A percentile compares a stretch with the other conserved stretches of the same genome.
These are phyloP conservation scores for Torrubiella hemipterigena DNA, from an alignment of 2,329 filamentous ascomycete genomes.

Conservation along the genomic window DNA sequence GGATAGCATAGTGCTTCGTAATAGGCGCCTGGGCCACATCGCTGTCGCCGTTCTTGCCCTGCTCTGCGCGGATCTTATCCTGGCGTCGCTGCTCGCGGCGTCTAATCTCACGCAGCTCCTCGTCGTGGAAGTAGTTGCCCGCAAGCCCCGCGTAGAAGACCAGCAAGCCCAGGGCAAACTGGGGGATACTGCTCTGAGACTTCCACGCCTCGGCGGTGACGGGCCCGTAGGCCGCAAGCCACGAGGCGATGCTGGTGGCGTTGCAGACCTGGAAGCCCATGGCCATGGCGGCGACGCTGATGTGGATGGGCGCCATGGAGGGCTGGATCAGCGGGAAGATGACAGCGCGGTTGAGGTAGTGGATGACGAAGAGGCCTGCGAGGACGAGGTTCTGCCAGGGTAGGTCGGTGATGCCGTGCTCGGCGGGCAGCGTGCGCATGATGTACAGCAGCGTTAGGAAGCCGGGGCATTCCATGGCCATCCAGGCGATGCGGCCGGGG, in stretches of 20 bases:
- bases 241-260: slow-evolving; percentile 64
- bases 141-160: slow-evolving; percentile 68
- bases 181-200: slow-evolving; percentile 23
- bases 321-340: slow-evolving; percentile 74
- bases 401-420: slow-evolving; percentile 44
- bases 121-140: slow-evolving; percentile 81
- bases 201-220: slow-evolving; percentile 42
- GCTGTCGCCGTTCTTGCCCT: slow-evolving; percentile 12
- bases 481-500: slow-evolving; percentile 81
- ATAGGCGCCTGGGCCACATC: slow-evolving; percentile 39
- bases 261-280: slow-evolving; percentile 70
- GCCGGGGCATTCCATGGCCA: slow-evolving; percentile 75
- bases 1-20: slow-evolving; percentile 79
- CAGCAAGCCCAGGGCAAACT: slow-evolving; percentile 52
- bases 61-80: slow-evolving; percentile 22
- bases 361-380: slow-evolving; percentile 60
- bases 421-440: slow-evolving; percentile 53
- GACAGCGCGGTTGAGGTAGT: slow-evolving; percentile 85
- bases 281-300: slow-evolving; percentile 52
- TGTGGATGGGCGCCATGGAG: slow-evolving; percentile 83
- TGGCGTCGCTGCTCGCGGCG: slow-evolving; percentile 53
- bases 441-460: slow-evolving; percentile 69
- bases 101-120: slow-evolving; percentile 77
- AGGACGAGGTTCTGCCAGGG: slow-evolving; percentile 72
- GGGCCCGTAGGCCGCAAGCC: slow-evolving; percentile 71